These are phyloP conservation scores for Lathyrus sativus DNA, from an alignment of 306 rosid species.

Conservation along the genomic window DNA sequence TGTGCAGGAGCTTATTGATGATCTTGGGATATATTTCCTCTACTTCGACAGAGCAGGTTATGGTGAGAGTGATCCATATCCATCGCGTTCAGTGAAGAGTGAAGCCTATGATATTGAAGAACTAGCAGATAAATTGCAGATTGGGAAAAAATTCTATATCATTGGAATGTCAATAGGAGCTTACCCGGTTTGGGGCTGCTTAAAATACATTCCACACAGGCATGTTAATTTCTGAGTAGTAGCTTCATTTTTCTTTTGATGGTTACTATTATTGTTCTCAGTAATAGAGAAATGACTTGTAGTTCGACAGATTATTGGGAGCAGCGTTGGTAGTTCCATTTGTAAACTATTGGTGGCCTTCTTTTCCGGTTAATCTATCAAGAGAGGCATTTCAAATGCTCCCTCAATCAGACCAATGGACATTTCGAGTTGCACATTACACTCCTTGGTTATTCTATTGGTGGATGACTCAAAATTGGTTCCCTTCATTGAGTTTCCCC, in stretches of 20 bases:
- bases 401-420: slow-evolving; percentile 46
- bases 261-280: not conserved
- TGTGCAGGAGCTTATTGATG: slow-evolving; percentile 57
- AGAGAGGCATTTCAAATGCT: slow-evolving; percentile 45
- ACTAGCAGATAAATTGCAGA: slow-evolving; percentile 69
- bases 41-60: slow-evolving; percentile 79
- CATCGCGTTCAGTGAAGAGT: slow-evolving; percentile 72
- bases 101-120: slow-evolving; percentile 90
- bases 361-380: slow-evolving; percentile 47
- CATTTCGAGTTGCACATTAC: slow-evolving; percentile 61
- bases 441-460: slow-evolving; percentile 74
- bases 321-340: slow-evolving; percentile 75
- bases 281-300: not conserved
- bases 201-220: slow-evolving; percentile 85
- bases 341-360: slow-evolving; percentile 76
- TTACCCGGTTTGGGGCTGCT: slow-evolving; percentile 70
- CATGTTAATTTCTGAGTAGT: slow-evolving; percentile 29
- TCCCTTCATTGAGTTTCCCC: slow-evolving; percentile 53
- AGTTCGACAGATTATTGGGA: slow-evolving; percentile 67
- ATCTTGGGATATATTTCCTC: slow-evolving; percentile 60
- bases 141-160: slow-evolving; percentile 67
- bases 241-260: not conserved
- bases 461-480: slow-evolving; percentile 87
- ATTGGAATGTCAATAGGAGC: slow-evolving; percentile 75
- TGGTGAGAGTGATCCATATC: slow-evolving; percentile 86